Evolutionary conservation across 1,284 basidiomycete genomes (phyloP), one percentile per base, ranked within the genome.

Genomic region (Tremellales sp.): DNA sequence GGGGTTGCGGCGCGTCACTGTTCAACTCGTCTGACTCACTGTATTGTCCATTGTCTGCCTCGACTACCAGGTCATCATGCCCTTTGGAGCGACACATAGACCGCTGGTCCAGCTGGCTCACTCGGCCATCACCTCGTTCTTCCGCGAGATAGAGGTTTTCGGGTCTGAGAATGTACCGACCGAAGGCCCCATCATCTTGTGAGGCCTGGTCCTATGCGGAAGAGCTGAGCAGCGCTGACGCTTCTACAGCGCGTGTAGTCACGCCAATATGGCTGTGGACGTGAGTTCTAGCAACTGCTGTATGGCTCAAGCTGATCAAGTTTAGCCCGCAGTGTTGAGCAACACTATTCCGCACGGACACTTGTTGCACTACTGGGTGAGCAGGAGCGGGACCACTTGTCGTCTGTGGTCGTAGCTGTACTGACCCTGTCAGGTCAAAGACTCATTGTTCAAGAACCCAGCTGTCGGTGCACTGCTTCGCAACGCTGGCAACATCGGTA

Each of bases 211-310:
- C 46, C 21, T 48, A 49, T 24, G 53, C 53, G 29, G 54, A 58
- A 37, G 53, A 48, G 51, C 21, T 29, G 41, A 45, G 21, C 15
- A 13, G 36, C 25, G 35, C 48, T 39, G 37, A 59, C 47, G 44
- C 43, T 48, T 19, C n/a, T 44, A 23, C 63, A 90, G 89, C 50
- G 83, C 86, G 19, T 86, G 87, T 47, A 89, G 88, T 5, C 89
- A 92, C 70, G 84, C 89, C 64, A 92, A 91, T 46, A 92, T 92
- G 89, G 89, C 90, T 78, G 80, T 93, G 27, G 89, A 92, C 86
- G 89, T 92, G 71, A 68, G 86, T n/a, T 15, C 33, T 36, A 36
- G 5, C 33, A n/a, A 13, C 4, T 36, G 4, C 33, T 36, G 33
- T 36, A 6, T 17, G 33, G 33, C 41, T 36, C 17, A 44, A 29